phyloP scores from a whole-genome alignment of 805 yeast species.

The Metschnikowia reukaufii region DNA sequence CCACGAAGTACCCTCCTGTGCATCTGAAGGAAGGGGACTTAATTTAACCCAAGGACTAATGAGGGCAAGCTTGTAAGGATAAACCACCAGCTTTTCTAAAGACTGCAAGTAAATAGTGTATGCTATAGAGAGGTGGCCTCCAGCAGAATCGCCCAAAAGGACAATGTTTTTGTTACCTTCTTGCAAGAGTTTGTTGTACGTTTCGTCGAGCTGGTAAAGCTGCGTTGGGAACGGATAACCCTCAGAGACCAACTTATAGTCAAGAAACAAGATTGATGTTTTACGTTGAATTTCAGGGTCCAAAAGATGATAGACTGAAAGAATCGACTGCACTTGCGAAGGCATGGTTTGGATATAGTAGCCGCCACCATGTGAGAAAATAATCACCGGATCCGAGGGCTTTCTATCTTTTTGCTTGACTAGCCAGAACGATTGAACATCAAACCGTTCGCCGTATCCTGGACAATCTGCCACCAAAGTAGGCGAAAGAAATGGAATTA shows the following conservation, averaged over 20 bases:
- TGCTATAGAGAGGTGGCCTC: conserved; percentile 37
- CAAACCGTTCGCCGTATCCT: conserved; percentile 34
- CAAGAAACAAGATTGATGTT: conserved; percentile 30
- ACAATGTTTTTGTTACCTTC: conserved; percentile 30
- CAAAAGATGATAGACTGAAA: conserved; percentile 30
- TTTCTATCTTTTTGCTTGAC: conserved; percentile 28
- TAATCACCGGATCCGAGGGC: conserved; percentile 29
- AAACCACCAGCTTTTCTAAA: conserved; percentile 16
- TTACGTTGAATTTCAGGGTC: conserved; percentile 22
- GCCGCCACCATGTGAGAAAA: conserved; percentile 44
- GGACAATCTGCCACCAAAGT: conserved; percentile 18
- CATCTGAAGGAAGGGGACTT: conserved; percentile 22
- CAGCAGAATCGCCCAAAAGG: conserved; percentile 45
- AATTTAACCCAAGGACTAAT: conserved; percentile 43
- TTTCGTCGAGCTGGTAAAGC: conserved; percentile 28
- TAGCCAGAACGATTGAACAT: conserved; percentile 35
- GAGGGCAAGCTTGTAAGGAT: conserved; percentile 29
- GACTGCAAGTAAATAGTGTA: conserved; percentile 30
- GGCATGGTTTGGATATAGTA: conserved; percentile 32
- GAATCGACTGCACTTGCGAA: conserved; percentile 30
- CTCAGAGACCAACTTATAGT: conserved; percentile 31
- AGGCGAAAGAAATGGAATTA: conserved; percentile 11
- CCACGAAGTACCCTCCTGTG: conserved; percentile 34
- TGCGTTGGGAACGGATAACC: conserved; percentile 37
- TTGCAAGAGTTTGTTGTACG: conserved; percentile 23